Conservation (phyloP, 345 rosid species). For the Aquilaria sinensis region DNA sequence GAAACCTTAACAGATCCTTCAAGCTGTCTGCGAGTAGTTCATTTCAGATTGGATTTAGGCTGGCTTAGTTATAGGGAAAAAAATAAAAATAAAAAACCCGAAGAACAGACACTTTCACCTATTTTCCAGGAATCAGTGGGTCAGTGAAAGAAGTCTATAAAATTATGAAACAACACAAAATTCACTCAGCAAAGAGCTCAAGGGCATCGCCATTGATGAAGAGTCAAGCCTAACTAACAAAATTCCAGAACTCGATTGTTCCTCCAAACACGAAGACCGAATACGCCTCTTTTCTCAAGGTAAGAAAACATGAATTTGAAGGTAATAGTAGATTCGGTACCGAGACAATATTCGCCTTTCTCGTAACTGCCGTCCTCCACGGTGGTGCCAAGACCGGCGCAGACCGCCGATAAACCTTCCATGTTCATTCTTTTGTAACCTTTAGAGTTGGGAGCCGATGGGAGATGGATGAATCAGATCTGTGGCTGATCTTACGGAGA, state of each 20-base stretch:
- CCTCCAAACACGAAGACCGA: no score
- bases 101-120: no score
- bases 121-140: background rate
- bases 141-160: background rate
- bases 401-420: conserved; percentile 59
- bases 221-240: no score
- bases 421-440: conserved; percentile 31
- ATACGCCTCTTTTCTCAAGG: no score
- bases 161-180: background rate
- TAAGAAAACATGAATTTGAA: no score
- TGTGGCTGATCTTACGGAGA: background rate
- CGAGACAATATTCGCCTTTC: conserved; percentile 58
- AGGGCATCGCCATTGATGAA: background rate
- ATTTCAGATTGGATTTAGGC: background rate
- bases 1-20: conserved; percentile 74
- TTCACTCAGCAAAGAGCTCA: background rate
- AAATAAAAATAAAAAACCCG: background rate
- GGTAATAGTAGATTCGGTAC: conserved; percentile 16
- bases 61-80: background rate
- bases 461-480: conserved; percentile 1
- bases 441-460: background rate
- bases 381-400: conserved; percentile 56
- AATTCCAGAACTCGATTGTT: no score
- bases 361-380: conserved; percentile 55
- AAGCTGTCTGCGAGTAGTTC: conserved; percentile 40